Percentiles rank a stretch among this genome's conserved stretches.
phyloP scores from a whole-genome alignment of 2,329 filamentous ascomycete genomes.

The Xylaria sp. region DNA sequence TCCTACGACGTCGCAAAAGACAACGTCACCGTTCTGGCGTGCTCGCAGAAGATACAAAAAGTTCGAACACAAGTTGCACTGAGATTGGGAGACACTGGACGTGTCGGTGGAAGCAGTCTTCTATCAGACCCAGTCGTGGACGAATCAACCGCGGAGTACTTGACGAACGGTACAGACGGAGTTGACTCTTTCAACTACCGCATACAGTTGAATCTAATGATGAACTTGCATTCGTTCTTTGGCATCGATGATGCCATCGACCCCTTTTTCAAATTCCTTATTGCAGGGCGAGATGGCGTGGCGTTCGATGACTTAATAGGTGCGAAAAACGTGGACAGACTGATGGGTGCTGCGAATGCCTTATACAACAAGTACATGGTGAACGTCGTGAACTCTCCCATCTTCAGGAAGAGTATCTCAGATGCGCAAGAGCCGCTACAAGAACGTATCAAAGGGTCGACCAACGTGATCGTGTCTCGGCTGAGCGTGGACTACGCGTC shows the following conservation, averaged over 20 bases:
- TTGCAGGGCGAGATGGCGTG: neutral
- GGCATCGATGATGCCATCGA: neutral
- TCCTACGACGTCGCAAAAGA: no score
- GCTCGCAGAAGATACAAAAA: neutral
- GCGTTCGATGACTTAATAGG: neutral
- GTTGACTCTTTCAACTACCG: constrained; percentile 3
- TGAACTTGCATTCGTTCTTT: no score
- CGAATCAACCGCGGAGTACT: neutral
- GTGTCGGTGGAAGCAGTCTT: neutral
- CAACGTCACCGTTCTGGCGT: neutral
- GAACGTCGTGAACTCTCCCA: constrained; percentile 7
- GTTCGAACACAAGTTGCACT: neutral
- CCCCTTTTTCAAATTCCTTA: neutral
- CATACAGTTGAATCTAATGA: neutral
- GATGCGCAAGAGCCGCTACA: neutral
- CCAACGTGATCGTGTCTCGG: neutral
- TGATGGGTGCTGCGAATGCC: neutral
- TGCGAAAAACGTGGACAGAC: neutral
- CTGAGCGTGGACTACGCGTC: neutral
- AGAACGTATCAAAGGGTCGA: neutral
- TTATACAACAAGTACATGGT: constrained; percentile 9
- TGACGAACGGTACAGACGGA: neutral
- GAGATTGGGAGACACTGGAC: neutral
- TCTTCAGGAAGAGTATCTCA: neutral
- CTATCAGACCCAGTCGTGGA: neutral